A percentile compares a stretch with the other conserved stretches of the same genome.
Conservation (phyloP, 1,284 basidiomycete species). For the Heterobasidion occidentale region DNA sequence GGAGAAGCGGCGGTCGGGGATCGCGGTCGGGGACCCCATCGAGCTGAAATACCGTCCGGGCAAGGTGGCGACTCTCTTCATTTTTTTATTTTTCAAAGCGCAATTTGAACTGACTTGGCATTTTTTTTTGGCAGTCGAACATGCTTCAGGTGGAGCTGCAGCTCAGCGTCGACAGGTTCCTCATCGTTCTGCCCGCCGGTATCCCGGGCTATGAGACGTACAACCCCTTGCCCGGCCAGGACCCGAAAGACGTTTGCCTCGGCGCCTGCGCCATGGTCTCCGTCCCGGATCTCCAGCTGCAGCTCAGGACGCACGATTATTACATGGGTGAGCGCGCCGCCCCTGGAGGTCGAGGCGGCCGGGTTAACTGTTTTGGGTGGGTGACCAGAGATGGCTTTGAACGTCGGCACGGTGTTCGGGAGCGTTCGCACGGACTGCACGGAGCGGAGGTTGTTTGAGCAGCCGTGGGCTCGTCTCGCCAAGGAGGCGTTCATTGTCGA, state of each 20-base stretch:
- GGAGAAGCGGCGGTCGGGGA: conserved; percentile 50
- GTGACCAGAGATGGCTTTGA: conserved; percentile 67
- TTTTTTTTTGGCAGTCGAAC: conserved; percentile 50
- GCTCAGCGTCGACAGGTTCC: conserved; percentile 44
- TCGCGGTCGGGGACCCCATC: conserved; percentile 74
- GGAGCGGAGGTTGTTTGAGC: conserved; percentile 32
- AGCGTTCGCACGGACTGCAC: conserved; percentile 41
- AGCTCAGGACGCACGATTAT: conserved; percentile 74
- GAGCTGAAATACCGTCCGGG: conserved; percentile 69
- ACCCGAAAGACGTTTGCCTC: conserved; percentile 24
- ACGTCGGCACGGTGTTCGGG: conserved; percentile 53
- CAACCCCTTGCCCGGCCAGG: conserved; percentile 14
- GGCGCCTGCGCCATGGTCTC: conserved; percentile 51
- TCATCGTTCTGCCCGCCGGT: conserved; percentile 65
- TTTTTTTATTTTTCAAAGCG: no score
- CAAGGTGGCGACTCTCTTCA: conserved; percentile 28
- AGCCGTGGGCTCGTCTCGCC: conserved; percentile 14
- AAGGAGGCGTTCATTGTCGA: conserved; percentile 52
- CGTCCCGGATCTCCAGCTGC: conserved; percentile 65
- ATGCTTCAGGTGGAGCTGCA: conserved; percentile 69
- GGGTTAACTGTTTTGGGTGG: conserved; percentile 5
- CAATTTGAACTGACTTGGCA: neutral
- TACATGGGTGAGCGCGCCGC: conserved; percentile 65
- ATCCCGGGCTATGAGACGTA: conserved; percentile 61
- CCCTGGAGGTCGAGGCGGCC: neutral